Evolutionary conservation across 2,329 filamentous ascomycete genomes (phyloP), one percentile per base, ranked within the genome.

Genomic region (Paecilomyces niveus): DNA sequence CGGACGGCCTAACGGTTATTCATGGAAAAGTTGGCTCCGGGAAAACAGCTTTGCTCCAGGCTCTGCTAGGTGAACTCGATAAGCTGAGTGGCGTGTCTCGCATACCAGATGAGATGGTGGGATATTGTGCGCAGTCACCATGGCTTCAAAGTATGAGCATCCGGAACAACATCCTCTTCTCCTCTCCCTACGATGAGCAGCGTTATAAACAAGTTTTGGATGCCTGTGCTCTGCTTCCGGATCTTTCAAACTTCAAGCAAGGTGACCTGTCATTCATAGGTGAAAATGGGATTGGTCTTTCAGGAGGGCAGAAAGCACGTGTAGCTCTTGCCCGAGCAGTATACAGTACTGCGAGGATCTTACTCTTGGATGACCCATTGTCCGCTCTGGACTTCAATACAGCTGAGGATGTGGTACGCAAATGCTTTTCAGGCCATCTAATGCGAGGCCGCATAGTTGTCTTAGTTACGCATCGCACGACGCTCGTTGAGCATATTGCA

Each of bases 141-240:
- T 89, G 86, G 86, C 74, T 89, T 1, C 85, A 88, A 64, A 88
- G 83, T 61, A 88, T 87, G 85, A 87, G 80, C 59, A 86, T 89
- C 26, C 80, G 85, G 26, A 85, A 89, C 50, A 89, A 88, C 61
- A 88, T 89, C 29, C 73, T 88, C 0, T 88, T 88, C 69, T 83
- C 81, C 4, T 78, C 81, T 2, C 80, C 81, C 0, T 87, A 92
- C 65, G 88, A 96, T 59, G 85, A 89, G 61, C 76, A 77, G 15
- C 79, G 84, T 65, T 96, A 81, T 78, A 82, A 85, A 57, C 81
- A 87, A 39, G 87, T 92, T n/a, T 67, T 88, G 2, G 83, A 87
- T 59, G 84, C 80, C 3, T 88, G 85, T 66, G 83, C 83, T 3
- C 71, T 89, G 24, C 76, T 83, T 24, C 80, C 83, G 1, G 86